A percentile compares a stretch with the other conserved stretches of the same genome.
Evolutionary conservation across 371 early-diverging fungal species (phyloP).

Genomic region (Conidiobolus incongruus): DNA sequence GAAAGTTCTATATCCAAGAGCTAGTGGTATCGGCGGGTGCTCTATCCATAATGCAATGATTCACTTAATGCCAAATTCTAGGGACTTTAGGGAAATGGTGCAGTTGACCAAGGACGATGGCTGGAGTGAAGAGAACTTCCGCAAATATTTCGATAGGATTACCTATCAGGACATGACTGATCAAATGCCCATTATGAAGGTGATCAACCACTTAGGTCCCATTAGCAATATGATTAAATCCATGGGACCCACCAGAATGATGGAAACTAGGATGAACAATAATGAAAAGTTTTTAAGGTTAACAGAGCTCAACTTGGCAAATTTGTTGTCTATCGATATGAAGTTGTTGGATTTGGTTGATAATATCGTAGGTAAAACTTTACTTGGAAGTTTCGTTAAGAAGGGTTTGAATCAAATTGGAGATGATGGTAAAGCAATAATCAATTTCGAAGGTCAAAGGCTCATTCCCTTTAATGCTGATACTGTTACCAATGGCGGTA

Average conservation of each 20-base stretch:
- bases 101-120: background rate
- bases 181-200: background rate
- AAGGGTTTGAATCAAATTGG: background rate
- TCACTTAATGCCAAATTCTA: background rate
- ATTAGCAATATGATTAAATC: background rate
- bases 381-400: background rate
- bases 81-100: background rate
- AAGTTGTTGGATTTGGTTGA: background rate
- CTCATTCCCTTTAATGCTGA: conserved; percentile 2
- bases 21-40: conserved; percentile 1
- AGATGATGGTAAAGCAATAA: background rate
- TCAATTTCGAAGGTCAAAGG: background rate
- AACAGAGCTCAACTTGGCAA: background rate
- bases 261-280: background rate
- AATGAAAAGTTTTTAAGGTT: background rate
- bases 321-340: background rate
- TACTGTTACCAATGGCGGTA: background rate
- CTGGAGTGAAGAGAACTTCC: background rate
- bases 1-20: conserved; percentile 1
- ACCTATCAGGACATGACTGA: background rate
- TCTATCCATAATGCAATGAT: conserved; percentile 3
- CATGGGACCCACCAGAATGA: background rate
- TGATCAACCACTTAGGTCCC: background rate
- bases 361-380: background rate
- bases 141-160: background rate